A percentile compares a stretch with the other conserved stretches of the same genome.
Conservation (phyloP, 1,284 basidiomycete genomes). For the Naganishia liquefaciens region DNA sequence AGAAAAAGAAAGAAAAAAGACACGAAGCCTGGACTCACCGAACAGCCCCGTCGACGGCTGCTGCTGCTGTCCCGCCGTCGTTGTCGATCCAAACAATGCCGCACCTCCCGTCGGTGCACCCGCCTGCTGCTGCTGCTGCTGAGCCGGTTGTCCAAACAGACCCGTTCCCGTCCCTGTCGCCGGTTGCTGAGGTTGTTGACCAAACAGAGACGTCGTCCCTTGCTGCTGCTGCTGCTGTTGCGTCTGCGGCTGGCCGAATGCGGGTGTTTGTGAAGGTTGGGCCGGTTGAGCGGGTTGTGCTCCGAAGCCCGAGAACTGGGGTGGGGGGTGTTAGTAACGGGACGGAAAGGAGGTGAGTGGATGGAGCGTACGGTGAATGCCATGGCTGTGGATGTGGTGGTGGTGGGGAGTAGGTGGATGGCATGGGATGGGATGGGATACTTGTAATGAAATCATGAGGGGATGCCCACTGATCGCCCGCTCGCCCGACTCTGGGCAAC, state of each 20-base stretch:
- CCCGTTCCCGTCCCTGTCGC: neutral
- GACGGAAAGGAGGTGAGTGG: neutral
- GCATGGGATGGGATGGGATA: no score
- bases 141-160: slow-evolving; percentile 11
- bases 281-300: slow-evolving; percentile 6
- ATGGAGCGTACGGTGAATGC: slow-evolving; percentile 12
- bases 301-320: slow-evolving; percentile 13
- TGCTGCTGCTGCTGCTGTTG: no score
- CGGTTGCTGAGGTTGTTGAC: slow-evolving; percentile 23
- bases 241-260: slow-evolving; percentile 7
- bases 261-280: neutral
- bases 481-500: neutral
- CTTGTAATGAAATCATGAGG: neutral
- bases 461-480: neutral
- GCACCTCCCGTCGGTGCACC: neutral
- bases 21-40: slow-evolving; percentile 16
- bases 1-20: no score
- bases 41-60: slow-evolving; percentile 25
- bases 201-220: slow-evolving; percentile 10
- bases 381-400: neutral
- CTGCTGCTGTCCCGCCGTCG: slow-evolving; percentile 11
- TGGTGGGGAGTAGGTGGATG: neutral
- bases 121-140: slow-evolving; percentile 2
- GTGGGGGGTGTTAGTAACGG: neutral
- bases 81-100: slow-evolving; percentile 3